A percentile compares a stretch with the other conserved stretches of the same genome.
These are phyloP conservation scores for Picea abies DNA, from an alignment of 83 land plant genomes.

Conservation along the genomic window DNA sequence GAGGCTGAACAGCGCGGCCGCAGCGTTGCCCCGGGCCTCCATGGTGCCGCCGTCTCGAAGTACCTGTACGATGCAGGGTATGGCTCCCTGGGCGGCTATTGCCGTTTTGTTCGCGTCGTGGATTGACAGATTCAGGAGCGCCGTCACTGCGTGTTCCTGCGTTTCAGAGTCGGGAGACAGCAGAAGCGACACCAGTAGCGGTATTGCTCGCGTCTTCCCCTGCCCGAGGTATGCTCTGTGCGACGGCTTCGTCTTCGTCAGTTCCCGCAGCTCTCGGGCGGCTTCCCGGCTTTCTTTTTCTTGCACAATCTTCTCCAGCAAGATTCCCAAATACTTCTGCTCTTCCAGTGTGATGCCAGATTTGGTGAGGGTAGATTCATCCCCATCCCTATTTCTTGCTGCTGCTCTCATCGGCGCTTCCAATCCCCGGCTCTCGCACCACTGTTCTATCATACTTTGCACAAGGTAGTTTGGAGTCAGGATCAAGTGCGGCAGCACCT, in stretches of 20 bases:
- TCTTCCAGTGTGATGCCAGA: conserved; percentile 28
- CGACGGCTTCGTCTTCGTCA: conserved; percentile 47
- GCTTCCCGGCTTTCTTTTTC: background rate
- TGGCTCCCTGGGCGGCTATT: conserved; percentile 57
- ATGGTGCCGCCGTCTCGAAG: conserved; percentile 35
- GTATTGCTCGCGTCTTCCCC: conserved; percentile 33
- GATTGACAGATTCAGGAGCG: conserved; percentile 66
- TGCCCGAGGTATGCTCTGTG: conserved; percentile 58
- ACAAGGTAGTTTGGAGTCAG: conserved; percentile 75
- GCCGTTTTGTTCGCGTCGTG: conserved; percentile 72
- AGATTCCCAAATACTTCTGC: conserved; percentile 26
- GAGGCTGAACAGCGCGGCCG: conserved; percentile 39
- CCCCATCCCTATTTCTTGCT: conserved; percentile 22
- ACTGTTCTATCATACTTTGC: conserved; percentile 56
- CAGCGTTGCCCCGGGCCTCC: conserved; percentile 62
- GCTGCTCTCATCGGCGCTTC: conserved; percentile 15
- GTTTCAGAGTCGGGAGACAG: conserved; percentile 32
- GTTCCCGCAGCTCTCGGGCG: no score
- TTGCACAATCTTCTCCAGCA: conserved; percentile 51
- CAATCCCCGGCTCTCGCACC: conserved; percentile 61
- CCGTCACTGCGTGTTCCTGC: conserved; percentile 65
- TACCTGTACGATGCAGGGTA: conserved; percentile 58
- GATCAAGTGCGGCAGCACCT: conserved; percentile 63
- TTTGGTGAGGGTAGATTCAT: background rate
- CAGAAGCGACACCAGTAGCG: conserved; percentile 42